Base-by-base conservation (phyloP, 345 rosid genomes). In the Firmiana major region DNA sequence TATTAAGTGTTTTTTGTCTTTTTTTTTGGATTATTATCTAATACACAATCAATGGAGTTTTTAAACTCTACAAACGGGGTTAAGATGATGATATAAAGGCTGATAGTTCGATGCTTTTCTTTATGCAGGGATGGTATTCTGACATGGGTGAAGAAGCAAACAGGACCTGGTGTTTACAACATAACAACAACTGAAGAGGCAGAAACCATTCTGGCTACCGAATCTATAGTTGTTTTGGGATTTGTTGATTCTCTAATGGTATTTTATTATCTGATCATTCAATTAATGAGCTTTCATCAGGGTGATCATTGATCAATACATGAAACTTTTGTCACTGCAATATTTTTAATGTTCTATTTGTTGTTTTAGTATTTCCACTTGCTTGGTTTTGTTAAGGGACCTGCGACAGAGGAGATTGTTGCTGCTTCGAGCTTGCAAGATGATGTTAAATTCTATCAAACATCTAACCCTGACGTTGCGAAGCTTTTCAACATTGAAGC, bases 141-240 rank as follows among this genome's bases (percentile, higher is more conserved):
- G 77, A 88, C 94, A 9, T 95, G 98, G 98, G 90, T 95, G 81
- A 93, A 90, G 89, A 93, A 95, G 92, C 89, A 91, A 85, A 89
- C 77, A 9, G 97, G 98, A 77, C 98, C 97, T 78, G 91, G 95
- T 60, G 81, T 93, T n/a, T 40, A 77, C 80, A 95, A 95, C 71
- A 53, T 95, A n/a, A 95, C 99, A 43, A 88, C 94, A 54, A 63
- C 83, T 77, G 96, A 91, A 54, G 99, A 95, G 76, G 98, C 98
- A 0, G 92, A 95, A 79, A 85, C 86, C 40, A 71, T 90, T 68
- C 81, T 93, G 89, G 87, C 93, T 40, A 85, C 98, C 70, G 96
- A 91, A 43, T 79, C 81, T 83, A 90, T 84, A 83, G 81, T 93
- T 82, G 98, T 85, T 80, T 84, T 95, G 85, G 98, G 93, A n/a